A percentile compares a stretch with the other conserved stretches of the same genome.
Evolutionary conservation across 176 grass and related monocot species (phyloP).

Genomic region (Triticum turgidum): DNA sequence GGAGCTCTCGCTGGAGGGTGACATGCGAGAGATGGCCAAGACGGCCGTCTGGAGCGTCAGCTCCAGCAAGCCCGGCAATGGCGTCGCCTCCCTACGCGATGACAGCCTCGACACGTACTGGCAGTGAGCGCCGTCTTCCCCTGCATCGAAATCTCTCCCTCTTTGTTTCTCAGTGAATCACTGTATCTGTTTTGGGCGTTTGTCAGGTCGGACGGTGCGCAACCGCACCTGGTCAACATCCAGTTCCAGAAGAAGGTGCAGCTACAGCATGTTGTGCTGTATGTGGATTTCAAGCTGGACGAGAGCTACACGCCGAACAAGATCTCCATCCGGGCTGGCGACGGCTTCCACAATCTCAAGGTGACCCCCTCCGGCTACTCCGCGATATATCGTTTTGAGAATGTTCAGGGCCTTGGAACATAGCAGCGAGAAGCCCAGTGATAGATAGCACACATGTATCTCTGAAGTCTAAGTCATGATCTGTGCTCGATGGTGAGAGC

Average conservation of each 20-base stretch:
- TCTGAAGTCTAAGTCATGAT: neutral
- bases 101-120: slow-evolving; percentile 71
- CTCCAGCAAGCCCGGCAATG: slow-evolving; percentile 82
- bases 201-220: slow-evolving; percentile 80
- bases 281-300: slow-evolving; percentile 91
- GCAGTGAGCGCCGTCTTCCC: slow-evolving; percentile 39
- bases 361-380: slow-evolving; percentile 26
- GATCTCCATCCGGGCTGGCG: slow-evolving; percentile 78
- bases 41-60: slow-evolving; percentile 82
- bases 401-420: neutral
- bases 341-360: slow-evolving; percentile 94
- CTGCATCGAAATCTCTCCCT: neutral
- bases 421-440: neutral
- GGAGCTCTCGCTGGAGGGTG: slow-evolving; percentile 25
- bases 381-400: neutral
- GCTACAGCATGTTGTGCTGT: slow-evolving; percentile 68
- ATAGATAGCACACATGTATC: neutral
- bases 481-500: neutral
- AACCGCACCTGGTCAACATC: slow-evolving; percentile 94
- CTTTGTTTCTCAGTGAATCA: neutral
- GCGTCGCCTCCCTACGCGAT: slow-evolving; percentile 66
- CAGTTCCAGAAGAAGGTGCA: slow-evolving; percentile 94
- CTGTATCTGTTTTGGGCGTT: neutral
- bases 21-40: slow-evolving; percentile 73
- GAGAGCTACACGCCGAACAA: slow-evolving; percentile 94